These are phyloP conservation scores for Cubamyces sp. DNA, from an alignment of 768 basidiomycete genomes.

Conservation along the genomic window DNA sequence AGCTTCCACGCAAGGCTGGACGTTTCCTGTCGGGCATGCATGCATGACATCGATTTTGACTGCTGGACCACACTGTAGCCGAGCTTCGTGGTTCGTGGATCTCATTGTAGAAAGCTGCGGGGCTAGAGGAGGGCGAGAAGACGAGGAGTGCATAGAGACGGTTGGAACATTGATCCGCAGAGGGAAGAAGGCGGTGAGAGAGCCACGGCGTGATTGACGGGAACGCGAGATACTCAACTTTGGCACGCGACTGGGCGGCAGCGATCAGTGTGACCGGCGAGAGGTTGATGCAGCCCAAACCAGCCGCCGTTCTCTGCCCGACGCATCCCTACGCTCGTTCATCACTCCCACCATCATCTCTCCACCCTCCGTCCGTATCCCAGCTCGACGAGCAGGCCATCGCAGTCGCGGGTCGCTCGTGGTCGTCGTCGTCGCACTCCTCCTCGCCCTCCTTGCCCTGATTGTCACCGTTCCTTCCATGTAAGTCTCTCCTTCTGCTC, in stretches of 20 bases:
- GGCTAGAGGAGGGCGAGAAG: neutral
- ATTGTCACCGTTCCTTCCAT: constrained; percentile 29
- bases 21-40: constrained; percentile 9
- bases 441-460: constrained; percentile 18
- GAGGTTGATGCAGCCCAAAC: constrained; percentile 1
- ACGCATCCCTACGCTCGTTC: constrained; percentile 14
- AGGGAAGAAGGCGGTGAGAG: constrained; percentile 13
- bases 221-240: neutral
- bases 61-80: neutral
- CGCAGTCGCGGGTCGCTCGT: constrained; percentile 39
- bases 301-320: constrained; percentile 10
- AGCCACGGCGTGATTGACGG: constrained; percentile 19
- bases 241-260: constrained; percentile 12
- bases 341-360: constrained; percentile 30
- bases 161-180: constrained; percentile 7
- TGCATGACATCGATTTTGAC: constrained; percentile 4
- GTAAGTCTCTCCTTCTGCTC: constrained; percentile 23
- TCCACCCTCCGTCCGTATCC: constrained; percentile 7
- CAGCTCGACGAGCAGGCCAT: constrained; percentile 33
- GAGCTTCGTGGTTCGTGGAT: neutral
- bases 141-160: neutral
- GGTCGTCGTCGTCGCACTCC: constrained; percentile 30
- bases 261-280: constrained; percentile 15
- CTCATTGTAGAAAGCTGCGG: too few species aligned
- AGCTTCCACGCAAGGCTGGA: neutral